Base-by-base conservation (phyloP, 805 yeast species). In the Pichia californica region DNA sequence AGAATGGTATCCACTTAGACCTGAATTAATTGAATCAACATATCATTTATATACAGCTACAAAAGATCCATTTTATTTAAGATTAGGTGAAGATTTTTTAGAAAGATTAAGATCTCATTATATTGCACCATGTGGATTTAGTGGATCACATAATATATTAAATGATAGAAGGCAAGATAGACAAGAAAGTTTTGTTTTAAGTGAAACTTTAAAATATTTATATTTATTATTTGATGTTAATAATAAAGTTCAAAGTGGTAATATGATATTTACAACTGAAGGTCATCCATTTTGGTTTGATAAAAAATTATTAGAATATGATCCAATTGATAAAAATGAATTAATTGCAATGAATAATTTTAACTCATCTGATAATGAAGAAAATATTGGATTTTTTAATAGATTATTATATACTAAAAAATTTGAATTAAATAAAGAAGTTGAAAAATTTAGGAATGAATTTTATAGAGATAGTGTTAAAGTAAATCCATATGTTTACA, bases 1-100 rank as follows among this genome's bases (percentile, higher is more conserved):
- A 28, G 94, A 86, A 57, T 89, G 96, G 96, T 89, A 87, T 55
- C 96, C 96, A 2, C 67, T 89, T 35, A 68, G 98, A 43, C 98
- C 98, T 0, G 98, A 89, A 58, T 87, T 88, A 52, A 73, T 87
- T 34, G 98, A 89, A 58, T 84, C 95, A 0, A 87, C 94, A 0
- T 89, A 88, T 60, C 81, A 82, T 56, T 64, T 89, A 14, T 88
- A 83, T 56, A 67, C 83, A 32, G 95, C 96, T 2, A 89, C 97
- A 0, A 72, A 68, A 44, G 98, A 89, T 58, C 95, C 96, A 3
- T 70, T 88, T 55, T 88, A 81, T 59, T 64, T 89, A 16, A 77
- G 80, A 42, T 76, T 87, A 26, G 97, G 96, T 2, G 77, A 76
- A 47, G 69, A 78, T 23, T 66, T 86, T 7, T 58, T 89, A 45